Evolutionary conservation across 1,284 basidiomycete species (phyloP).

Genomic region (Apiotrichum domesticum): DNA sequence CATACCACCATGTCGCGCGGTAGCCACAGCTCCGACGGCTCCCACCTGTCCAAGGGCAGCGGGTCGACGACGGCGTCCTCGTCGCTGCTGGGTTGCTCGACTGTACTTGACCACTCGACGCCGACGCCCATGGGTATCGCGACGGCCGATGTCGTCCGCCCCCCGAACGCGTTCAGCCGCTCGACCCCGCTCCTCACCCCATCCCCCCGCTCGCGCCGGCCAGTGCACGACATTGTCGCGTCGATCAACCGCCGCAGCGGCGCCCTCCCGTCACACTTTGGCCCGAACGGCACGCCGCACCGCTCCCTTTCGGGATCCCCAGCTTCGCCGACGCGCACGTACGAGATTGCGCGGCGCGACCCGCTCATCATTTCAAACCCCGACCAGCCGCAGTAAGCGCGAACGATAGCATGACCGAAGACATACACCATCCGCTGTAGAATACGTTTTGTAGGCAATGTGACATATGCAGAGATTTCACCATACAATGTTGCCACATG

Average conservation of each 20-base stretch:
- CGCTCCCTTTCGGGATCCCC: neutral
- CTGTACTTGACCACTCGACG: too few species aligned
- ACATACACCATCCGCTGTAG: too few species aligned
- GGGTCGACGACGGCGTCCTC: neutral
- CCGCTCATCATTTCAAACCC: neutral
- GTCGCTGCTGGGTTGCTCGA: neutral
- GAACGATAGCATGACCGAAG: too few species aligned
- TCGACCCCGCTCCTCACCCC: neutral
- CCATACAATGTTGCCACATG: too few species aligned
- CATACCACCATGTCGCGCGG: neutral
- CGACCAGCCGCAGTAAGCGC: neutral
- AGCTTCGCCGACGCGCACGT: neutral
- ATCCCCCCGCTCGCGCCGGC: slow-evolving; percentile 15
- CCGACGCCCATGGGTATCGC: too few species aligned
- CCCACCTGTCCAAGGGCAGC: neutral
- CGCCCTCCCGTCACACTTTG: neutral
- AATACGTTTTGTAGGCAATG: too few species aligned
- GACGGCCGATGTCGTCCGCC: too few species aligned
- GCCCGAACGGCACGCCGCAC: neutral
- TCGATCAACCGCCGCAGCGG: slow-evolving; percentile 27
- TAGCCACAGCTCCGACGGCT: neutral
- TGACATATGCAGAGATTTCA: too few species aligned
- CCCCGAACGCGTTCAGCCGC: neutral
- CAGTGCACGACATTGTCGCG: slow-evolving; percentile 34
- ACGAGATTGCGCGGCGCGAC: slow-evolving; percentile 1